phyloP scores from a whole-genome alignment of 2,329 filamentous ascomycete species.

The Didymella arachidicola region DNA sequence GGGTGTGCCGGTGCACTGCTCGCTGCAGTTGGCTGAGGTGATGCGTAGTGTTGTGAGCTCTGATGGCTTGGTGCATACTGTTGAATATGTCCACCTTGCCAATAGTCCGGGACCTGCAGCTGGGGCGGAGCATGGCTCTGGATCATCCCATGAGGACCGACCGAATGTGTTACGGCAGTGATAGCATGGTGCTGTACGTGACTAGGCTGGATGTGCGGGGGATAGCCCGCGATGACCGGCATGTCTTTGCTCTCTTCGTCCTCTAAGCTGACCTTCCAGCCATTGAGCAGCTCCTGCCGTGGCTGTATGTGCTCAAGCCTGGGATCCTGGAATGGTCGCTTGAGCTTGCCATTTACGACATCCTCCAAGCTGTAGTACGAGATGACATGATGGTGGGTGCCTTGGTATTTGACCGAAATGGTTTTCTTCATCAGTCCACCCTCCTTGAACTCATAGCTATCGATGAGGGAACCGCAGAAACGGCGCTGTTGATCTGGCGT shows the following conservation, averaged over 20 bases:
- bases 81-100: slow-evolving; percentile 36
- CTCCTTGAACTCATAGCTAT: slow-evolving; percentile 86
- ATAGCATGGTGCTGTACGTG: slow-evolving; percentile 41
- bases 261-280: slow-evolving; percentile 50
- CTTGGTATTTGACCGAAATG: slow-evolving; percentile 78
- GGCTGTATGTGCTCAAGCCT: slow-evolving; percentile 47
- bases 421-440: slow-evolving; percentile 91
- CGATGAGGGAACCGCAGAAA: slow-evolving; percentile 83
- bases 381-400: slow-evolving; percentile 82
- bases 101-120: slow-evolving; percentile 44
- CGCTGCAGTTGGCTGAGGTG: slow-evolving; percentile 28
- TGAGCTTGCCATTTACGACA: slow-evolving; percentile 59
- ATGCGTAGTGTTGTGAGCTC: slow-evolving; percentile 36
- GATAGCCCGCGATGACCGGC: slow-evolving; percentile 40
- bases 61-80: slow-evolving; percentile 39
- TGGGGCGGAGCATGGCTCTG: slow-evolving; percentile 40
- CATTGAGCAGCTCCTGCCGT: slow-evolving; percentile 43
- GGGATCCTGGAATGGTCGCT: slow-evolving; percentile 47
- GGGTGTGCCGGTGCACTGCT: slow-evolving; percentile 29
- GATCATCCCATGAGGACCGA: slow-evolving; percentile 34
- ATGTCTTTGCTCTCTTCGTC: slow-evolving; percentile 49
- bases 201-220: slow-evolving; percentile 40
- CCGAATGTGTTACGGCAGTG: slow-evolving; percentile 28
- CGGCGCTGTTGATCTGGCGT: slow-evolving; percentile 62
- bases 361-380: slow-evolving; percentile 88